phyloP scores from a whole-genome alignment of 495 filamentous ascomycete genomes.

The Penicillium coprophilum region DNA sequence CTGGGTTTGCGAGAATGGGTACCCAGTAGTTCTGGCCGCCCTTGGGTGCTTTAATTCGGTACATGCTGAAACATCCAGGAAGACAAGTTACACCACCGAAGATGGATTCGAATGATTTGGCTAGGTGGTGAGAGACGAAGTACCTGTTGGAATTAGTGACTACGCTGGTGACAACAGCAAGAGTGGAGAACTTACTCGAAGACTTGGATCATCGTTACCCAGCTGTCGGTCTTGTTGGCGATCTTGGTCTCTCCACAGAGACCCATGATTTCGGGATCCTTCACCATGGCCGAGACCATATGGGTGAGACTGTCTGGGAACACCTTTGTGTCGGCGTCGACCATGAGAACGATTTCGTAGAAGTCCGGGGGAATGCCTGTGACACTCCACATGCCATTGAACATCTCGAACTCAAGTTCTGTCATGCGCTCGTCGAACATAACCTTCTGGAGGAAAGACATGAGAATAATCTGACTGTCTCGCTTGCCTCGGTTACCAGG shows the following conservation, averaged over 20 bases:
- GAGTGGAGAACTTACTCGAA: constrained; percentile 63
- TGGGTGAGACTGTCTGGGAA: constrained; percentile 98
- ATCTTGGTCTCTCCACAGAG: constrained; percentile 99
- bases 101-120: constrained; percentile 96
- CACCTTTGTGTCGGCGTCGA: constrained; percentile 98
- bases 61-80: constrained; percentile 99
- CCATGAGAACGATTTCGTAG: constrained; percentile 97
- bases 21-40: constrained; percentile 99
- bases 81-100: constrained; percentile 99
- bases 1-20: constrained; percentile 95
- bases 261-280: constrained; percentile 99
- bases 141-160: constrained; percentile 49
- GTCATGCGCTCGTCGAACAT: constrained; percentile 99
- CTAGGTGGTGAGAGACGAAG: constrained; percentile 96
- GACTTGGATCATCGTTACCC: constrained; percentile 99
- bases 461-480: constrained; percentile 97
- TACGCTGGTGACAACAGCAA: constrained; percentile 1
- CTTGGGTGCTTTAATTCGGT: constrained; percentile 98
- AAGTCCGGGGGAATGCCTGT: constrained; percentile 98
- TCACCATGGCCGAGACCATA: constrained; percentile 99
- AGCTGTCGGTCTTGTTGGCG: constrained; percentile 91
- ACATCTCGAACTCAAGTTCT: constrained; percentile 99
- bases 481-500: constrained; percentile 97
- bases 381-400: constrained; percentile 97
- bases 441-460: constrained; percentile 99